phyloP scores from a whole-genome alignment of 2,329 filamentous ascomycete genomes.

The Ophiostoma ulmi region DNA sequence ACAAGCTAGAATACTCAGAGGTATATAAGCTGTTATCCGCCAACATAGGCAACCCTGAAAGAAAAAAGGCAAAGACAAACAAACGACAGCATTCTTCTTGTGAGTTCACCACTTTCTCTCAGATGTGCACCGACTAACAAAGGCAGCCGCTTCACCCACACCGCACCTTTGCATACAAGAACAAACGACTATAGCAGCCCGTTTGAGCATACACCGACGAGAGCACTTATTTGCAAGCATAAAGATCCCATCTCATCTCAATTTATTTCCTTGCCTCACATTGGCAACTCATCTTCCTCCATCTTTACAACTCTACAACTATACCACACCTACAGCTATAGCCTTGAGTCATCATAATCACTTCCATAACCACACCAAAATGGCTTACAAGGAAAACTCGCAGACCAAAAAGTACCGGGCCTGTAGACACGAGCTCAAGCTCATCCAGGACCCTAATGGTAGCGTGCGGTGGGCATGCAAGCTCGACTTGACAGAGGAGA shows the following conservation, averaged over 20 bases:
- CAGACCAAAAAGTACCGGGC: slow-evolving; percentile 1
- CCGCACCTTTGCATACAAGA: neutral
- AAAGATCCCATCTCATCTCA: neutral
- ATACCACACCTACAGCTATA: neutral
- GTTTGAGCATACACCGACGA: neutral
- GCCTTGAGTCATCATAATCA: neutral
- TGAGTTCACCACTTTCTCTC: neutral
- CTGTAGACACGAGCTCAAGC: slow-evolving; percentile 11
- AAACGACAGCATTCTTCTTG: neutral
- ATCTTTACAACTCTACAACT: neutral
- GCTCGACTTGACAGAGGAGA: slow-evolving; percentile 59
- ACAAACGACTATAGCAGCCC: neutral
- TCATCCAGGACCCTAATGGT: slow-evolving; percentile 38
- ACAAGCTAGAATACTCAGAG: neutral
- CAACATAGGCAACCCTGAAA: neutral
- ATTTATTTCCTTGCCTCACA: neutral
- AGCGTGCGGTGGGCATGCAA: slow-evolving; percentile 62
- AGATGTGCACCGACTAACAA: neutral
- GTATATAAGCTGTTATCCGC: neutral
- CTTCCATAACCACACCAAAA: neutral
- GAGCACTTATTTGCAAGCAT: neutral
- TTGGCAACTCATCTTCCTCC: neutral
- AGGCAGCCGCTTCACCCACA: neutral
- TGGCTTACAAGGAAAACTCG: neutral
- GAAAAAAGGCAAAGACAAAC: neutral